phyloP scores from a whole-genome alignment of 2,329 filamentous ascomycete genomes.

The Keithomyces neogunnii region DNA sequence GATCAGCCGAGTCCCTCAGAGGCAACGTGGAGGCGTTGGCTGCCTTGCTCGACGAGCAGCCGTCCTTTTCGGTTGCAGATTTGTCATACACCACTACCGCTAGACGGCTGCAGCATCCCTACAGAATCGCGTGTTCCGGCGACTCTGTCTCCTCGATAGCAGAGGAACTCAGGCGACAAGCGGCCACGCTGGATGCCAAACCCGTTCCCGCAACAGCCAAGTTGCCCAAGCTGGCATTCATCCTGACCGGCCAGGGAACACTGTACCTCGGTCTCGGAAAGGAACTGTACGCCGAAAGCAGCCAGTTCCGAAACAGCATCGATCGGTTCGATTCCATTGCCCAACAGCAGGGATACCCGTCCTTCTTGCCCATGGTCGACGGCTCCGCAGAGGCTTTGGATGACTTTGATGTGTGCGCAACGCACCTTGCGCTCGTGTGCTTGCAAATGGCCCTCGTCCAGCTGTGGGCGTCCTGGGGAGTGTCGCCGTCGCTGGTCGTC shows the following conservation, averaged over 20 bases:
- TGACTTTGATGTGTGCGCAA: slow-evolving; percentile 10
- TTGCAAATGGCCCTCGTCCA: slow-evolving; percentile 32
- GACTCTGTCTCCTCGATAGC: slow-evolving; percentile 24
- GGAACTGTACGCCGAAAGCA: slow-evolving; percentile 22
- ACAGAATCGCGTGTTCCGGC: slow-evolving; percentile 30
- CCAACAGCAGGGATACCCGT: slow-evolving; percentile 25
- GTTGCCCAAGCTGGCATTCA: slow-evolving; percentile 25
- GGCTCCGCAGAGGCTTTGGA: slow-evolving; percentile 22
- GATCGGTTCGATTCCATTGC: slow-evolving; percentile 22
- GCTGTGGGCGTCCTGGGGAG: slow-evolving; percentile 29
- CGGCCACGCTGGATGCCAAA: neutral
- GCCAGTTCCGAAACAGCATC: slow-evolving; percentile 25
- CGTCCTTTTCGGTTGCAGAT: slow-evolving; percentile 43
- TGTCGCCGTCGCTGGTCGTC: slow-evolving; percentile 45
- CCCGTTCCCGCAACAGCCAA: neutral
- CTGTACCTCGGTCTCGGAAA: slow-evolving; percentile 21
- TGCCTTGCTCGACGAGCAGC: slow-evolving; percentile 41
- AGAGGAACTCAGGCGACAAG: neutral
- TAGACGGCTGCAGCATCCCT: slow-evolving; percentile 51
- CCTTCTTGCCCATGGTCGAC: slow-evolving; percentile 33
- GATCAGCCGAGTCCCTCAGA: slow-evolving; percentile 46
- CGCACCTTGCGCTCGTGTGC: slow-evolving; percentile 30
- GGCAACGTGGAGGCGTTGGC: slow-evolving; percentile 49
- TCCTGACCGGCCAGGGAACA: slow-evolving; percentile 38
- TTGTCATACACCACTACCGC: slow-evolving; percentile 63